Evolutionary conservation across 2,329 filamentous ascomycete species (phyloP).

Genomic region (Epichloe elymi): DNA sequence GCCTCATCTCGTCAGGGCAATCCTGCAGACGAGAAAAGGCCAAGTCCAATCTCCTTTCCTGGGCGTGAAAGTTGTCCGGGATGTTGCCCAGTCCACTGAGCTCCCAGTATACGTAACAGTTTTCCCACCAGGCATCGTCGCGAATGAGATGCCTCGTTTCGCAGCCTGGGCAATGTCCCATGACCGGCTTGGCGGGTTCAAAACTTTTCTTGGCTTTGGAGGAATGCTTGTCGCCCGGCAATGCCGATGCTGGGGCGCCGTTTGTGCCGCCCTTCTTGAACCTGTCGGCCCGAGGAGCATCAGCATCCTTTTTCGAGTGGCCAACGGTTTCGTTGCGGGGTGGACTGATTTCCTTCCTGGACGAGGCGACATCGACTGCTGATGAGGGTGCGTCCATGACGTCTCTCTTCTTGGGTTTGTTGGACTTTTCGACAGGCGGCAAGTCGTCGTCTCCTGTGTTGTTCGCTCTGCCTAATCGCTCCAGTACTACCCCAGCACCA

Average conservation of each 20-base stretch:
- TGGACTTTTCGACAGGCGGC: background rate
- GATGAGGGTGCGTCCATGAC: background rate
- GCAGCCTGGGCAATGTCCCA: conserved; percentile 5
- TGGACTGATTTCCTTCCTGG: background rate
- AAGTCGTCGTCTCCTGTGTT: background rate
- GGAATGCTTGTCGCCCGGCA: background rate
- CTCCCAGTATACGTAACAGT: conserved; percentile 6
- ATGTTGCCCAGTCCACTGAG: conserved; percentile 1
- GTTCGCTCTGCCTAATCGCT: background rate
- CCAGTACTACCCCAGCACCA: background rate
- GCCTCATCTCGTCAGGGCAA: conserved; percentile 1
- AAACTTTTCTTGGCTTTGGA: background rate
- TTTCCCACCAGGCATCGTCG: conserved; percentile 9
- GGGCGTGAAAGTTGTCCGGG: conserved; percentile 1
- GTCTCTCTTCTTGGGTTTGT: background rate
- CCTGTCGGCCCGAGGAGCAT: background rate
- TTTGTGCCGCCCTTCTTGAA: background rate
- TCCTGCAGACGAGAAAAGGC: conserved; percentile 1
- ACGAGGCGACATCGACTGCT: background rate
- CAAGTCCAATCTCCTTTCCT: background rate
- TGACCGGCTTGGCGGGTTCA: background rate
- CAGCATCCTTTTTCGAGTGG: background rate
- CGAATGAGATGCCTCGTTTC: conserved; percentile 3
- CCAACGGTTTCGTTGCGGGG: background rate
- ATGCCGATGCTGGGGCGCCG: background rate